A percentile compares a stretch with the other conserved stretches of the same genome.
phyloP scores from a whole-genome alignment of 306 rosid species.

The Trifolium dubium region DNA sequence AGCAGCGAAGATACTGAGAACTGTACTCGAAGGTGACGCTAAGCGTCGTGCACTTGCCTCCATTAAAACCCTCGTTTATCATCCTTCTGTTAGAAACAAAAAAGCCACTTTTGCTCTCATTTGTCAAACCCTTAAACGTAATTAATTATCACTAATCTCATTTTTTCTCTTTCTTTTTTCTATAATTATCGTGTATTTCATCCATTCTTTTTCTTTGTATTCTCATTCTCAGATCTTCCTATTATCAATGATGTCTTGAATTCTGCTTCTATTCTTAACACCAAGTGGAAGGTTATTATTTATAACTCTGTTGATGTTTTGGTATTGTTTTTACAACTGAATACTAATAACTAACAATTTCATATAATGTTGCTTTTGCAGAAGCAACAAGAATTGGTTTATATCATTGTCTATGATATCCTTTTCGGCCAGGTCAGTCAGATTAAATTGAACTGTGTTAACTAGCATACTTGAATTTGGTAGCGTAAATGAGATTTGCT shows the following conservation, averaged over 20 bases:
- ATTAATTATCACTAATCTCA: conserved; percentile 40
- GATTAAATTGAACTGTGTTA: neutral
- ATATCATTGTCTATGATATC: conserved; percentile 77
- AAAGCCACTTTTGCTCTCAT: conserved; percentile 85
- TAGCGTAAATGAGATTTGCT: no score
- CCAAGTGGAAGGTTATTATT: conserved; percentile 81
- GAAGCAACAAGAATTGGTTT: conserved; percentile 79
- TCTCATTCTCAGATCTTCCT: conserved; percentile 67
- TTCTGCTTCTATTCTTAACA: conserved; percentile 55
- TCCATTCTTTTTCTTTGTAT: neutral
- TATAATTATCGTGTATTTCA: neutral
- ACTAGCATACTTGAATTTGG: neutral
- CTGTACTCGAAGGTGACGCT: conserved; percentile 81
- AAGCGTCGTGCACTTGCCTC: conserved; percentile 82
- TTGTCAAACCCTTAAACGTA: conserved; percentile 89
- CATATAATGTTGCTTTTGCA: conserved; percentile 34
- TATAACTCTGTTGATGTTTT: no score
- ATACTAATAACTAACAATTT: neutral
- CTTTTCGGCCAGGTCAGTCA: conserved; percentile 73
- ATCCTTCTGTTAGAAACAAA: conserved; percentile 84
- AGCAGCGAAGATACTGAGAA: conserved; percentile 76
- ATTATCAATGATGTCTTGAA: conserved; percentile 70
- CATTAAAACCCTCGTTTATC: conserved; percentile 82
- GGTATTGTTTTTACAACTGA: neutral
- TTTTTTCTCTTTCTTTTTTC: neutral